phyloP scores from a whole-genome alignment of 306 rosid species.

The Crataegus laevigata region DNA sequence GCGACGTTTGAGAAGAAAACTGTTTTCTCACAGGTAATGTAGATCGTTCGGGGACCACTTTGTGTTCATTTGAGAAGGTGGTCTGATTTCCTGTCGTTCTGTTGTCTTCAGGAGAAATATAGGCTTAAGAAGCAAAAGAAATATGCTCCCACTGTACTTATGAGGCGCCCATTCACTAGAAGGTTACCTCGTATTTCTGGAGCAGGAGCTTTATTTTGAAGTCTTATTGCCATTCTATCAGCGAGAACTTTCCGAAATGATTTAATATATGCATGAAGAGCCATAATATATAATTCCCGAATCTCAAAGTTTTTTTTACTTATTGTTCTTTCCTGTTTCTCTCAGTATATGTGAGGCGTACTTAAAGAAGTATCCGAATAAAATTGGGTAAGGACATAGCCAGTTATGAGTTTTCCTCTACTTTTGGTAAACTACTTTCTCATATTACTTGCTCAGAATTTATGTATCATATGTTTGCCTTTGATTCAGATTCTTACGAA shows the following conservation, averaged over 20 bases:
- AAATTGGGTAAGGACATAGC: constrained; percentile 55
- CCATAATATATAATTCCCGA: not conserved
- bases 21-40: constrained; percentile 75
- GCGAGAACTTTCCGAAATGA: not conserved
- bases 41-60: not conserved
- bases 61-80: constrained; percentile 3
- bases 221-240: not conserved
- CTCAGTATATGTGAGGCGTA: constrained; percentile 93
- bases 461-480: constrained; percentile 6
- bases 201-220: not conserved
- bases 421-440: not conserved
- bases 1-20: constrained; percentile 91
- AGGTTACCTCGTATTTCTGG: constrained; percentile 32
- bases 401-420: constrained; percentile 1
- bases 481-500: constrained; percentile 68
- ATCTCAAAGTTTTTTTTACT: constrained; percentile 1
- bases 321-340: constrained; percentile 8
- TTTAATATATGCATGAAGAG: not conserved
- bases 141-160: constrained; percentile 80
- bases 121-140: constrained; percentile 89
- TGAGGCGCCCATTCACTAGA: constrained; percentile 79
- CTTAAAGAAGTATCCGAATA: constrained; percentile 74
- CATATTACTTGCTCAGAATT: not conserved
- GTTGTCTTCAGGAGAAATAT: constrained; percentile 72
- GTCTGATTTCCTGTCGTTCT: not conserved